Evolutionary conservation across 1,284 basidiomycete species (phyloP).

Genomic region (Ustanciosporium gigantosporum): DNA sequence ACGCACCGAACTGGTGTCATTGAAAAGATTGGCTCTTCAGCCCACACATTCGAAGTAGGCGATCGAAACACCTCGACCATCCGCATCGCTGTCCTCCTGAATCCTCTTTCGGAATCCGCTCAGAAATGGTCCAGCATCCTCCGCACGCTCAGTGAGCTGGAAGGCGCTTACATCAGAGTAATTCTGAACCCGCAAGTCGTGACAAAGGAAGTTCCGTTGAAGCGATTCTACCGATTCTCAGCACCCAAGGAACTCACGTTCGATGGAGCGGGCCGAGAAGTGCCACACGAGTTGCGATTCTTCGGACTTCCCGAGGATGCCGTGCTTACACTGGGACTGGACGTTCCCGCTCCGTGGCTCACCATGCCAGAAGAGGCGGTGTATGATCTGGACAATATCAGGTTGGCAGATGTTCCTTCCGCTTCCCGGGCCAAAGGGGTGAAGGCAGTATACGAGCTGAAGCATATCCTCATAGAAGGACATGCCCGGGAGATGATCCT

Average conservation of each 20-base stretch:
- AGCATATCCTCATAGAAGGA: constrained; percentile 89
- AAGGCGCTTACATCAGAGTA: constrained; percentile 43
- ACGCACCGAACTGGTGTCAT: constrained; percentile 16
- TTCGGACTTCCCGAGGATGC: constrained; percentile 66
- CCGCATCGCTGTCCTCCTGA: constrained; percentile 75
- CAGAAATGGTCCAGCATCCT: constrained; percentile 79
- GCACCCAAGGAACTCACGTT: constrained; percentile 70
- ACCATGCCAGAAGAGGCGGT: constrained; percentile 84
- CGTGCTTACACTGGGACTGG: constrained; percentile 88
- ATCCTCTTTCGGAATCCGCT: constrained; percentile 81
- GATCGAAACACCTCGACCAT: constrained; percentile 71
- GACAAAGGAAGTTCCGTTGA: constrained; percentile 75
- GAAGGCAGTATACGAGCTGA: constrained; percentile 82
- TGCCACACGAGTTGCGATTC: constrained; percentile 28
- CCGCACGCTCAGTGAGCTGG: constrained; percentile 25
- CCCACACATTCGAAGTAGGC: constrained; percentile 67
- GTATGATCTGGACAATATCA: constrained; percentile 95
- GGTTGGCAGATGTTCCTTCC: constrained; percentile 71
- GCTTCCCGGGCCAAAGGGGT: constrained; percentile 66
- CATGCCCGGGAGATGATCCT: constrained; percentile 74
- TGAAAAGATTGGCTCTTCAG: constrained; percentile 15
- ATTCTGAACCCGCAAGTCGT: constrained; percentile 46
- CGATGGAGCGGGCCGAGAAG: constrained; percentile 69
- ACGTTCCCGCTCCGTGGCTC: constrained; percentile 86
- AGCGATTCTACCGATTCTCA: constrained; percentile 88